Conservation (phyloP, 78 protist species). For the Speleostelium caveatum region DNA sequence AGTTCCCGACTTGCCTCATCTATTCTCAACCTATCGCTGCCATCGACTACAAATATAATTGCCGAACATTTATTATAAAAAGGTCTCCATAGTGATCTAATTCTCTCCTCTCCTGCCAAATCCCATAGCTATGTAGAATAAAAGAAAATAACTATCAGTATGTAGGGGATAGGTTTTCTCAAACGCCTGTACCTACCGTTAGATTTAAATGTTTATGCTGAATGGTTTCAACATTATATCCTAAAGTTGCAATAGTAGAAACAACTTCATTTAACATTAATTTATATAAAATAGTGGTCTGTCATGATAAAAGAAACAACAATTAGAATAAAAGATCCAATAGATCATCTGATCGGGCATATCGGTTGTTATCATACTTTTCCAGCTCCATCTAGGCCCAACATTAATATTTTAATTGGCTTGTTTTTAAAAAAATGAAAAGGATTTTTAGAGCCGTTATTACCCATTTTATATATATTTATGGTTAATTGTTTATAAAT, state of each 20-base stretch:
- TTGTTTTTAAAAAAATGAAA: constrained; percentile 17
- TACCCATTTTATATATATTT: constrained; percentile 6
- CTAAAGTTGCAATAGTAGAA: constrained; percentile 51
- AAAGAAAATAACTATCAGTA: neutral
- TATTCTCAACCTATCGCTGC: constrained; percentile 74
- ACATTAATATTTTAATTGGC: constrained; percentile 22
- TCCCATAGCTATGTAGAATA: constrained; percentile 13
- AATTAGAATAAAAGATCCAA: neutral
- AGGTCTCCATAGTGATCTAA: constrained; percentile 67
- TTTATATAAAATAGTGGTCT: constrained; percentile 76
- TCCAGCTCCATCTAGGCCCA: constrained; percentile 69
- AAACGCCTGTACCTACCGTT: constrained; percentile 5
- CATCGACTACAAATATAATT: constrained; percentile 85
- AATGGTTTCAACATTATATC: constrained; percentile 73
- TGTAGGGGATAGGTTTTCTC: no score
- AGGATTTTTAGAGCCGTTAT: neutral
- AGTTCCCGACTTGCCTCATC: constrained; percentile 79
- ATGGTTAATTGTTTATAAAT: no score
- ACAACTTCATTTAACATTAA: constrained; percentile 72
- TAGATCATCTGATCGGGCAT: neutral
- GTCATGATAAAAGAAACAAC: neutral
- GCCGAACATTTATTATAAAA: constrained; percentile 63
- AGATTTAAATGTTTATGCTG: constrained; percentile 72
- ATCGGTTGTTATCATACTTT: neutral
- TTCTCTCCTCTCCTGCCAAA: constrained; percentile 52